phyloP scores from a whole-genome alignment of 1,284 basidiomycete species.

The Leucoagaricus sp. region DNA sequence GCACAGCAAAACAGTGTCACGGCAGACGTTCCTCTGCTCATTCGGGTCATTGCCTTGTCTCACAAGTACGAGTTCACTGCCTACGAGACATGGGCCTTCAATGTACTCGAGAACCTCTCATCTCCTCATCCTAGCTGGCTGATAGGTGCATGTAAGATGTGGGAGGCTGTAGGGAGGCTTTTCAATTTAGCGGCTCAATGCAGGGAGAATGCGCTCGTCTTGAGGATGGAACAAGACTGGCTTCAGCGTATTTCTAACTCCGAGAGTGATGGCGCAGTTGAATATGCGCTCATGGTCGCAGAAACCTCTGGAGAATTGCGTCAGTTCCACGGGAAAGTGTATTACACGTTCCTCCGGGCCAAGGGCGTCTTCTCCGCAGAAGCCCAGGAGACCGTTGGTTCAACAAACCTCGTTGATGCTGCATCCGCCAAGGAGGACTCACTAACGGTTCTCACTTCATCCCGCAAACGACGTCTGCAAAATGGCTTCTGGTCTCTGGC shows the following conservation, averaged over 20 bases:
- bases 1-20: background rate
- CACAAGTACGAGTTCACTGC: background rate
- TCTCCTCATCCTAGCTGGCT: too few relatives aligned
- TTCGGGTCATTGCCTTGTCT: background rate
- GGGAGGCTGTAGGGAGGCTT: too few relatives aligned
- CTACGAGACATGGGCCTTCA: background rate
- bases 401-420: background rate
- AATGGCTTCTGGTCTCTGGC: slow-evolving; percentile 1
- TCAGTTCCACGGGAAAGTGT: background rate
- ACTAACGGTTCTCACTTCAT: background rate
- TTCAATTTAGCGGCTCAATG: background rate
- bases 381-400: background rate
- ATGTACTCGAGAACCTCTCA: background rate
- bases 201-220: background rate
- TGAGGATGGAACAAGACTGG: background rate
- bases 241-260: background rate
- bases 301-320: background rate
- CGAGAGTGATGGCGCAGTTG: background rate
- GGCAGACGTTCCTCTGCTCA: background rate
- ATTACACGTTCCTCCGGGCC: background rate
- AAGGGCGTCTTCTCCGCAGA: background rate
- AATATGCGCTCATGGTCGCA: background rate
- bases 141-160: too few relatives aligned
- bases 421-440: background rate
- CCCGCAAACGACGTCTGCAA: background rate